phyloP scores from a whole-genome alignment of 345 rosid genomes.

The Eucalyptus virginea region DNA sequence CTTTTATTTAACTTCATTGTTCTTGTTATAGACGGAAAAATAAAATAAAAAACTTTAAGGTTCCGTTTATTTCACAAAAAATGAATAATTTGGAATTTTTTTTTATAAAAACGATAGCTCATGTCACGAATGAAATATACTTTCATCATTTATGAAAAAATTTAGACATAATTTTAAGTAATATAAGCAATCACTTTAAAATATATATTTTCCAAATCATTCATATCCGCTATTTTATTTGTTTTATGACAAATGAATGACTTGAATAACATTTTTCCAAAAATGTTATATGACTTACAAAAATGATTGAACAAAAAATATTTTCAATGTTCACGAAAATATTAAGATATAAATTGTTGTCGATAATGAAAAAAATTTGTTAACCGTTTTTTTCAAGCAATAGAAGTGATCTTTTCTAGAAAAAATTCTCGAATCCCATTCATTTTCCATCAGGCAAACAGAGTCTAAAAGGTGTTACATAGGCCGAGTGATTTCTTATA shows the following conservation, averaged over 20 bases:
- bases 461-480: background rate
- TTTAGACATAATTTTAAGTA: background rate
- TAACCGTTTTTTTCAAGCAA: background rate
- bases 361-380: background rate
- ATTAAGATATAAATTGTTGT: background rate
- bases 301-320: background rate
- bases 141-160: background rate
- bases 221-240: fast-evolving
- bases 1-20: background rate
- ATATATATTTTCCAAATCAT: too few relatives aligned
- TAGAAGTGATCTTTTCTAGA: background rate
- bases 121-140: background rate
- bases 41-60: background rate
- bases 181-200: too few relatives aligned
- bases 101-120: too few relatives aligned
- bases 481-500: background rate
- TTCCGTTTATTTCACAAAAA: too few relatives aligned
- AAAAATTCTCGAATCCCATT: background rate
- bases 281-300: background rate
- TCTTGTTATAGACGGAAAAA: too few relatives aligned
- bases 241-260: background rate
- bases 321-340: background rate
- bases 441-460: background rate
- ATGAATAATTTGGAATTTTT: too few relatives aligned
- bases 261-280: too few relatives aligned